These are phyloP conservation scores for Metschnikowia proteae DNA, from an alignment of 805 yeast genomes.

Conservation along the genomic window DNA sequence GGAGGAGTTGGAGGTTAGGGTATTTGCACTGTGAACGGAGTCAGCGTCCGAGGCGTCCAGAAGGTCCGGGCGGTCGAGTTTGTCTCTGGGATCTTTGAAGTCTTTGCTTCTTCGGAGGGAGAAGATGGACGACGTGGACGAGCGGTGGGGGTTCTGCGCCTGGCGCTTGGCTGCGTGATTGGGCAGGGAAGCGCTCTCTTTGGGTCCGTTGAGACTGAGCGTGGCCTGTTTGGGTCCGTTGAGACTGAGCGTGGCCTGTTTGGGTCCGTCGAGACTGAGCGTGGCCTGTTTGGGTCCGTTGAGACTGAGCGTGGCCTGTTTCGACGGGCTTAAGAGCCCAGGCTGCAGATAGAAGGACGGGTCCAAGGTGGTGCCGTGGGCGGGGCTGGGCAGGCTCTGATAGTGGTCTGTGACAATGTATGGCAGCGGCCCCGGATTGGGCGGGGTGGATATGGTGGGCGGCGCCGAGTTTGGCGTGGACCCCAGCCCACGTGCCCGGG, in stretches of 20 bases:
- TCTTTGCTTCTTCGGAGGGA: slow-evolving; percentile 30
- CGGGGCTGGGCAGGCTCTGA: slow-evolving; percentile 8
- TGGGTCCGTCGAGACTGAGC: too few species aligned
- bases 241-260: too few species aligned
- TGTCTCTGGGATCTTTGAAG: slow-evolving; percentile 6
- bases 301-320: too few species aligned
- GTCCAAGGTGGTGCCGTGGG: too few species aligned
- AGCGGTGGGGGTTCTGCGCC: slow-evolving; percentile 19
- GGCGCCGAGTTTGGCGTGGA: slow-evolving; percentile 24
- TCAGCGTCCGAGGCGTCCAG: slow-evolving; percentile 34
- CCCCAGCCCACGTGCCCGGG: slow-evolving; percentile 3
- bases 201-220: background rate
- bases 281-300: too few species aligned
- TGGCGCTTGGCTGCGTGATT: background rate
- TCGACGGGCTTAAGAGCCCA: too few species aligned
- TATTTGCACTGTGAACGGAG: slow-evolving; percentile 19
- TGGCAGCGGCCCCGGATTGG: slow-evolving; percentile 20
- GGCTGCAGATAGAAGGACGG: too few species aligned
- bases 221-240: too few species aligned
- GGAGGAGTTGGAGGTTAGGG: slow-evolving; percentile 4
- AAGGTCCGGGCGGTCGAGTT: slow-evolving; percentile 6
- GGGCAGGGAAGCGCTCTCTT: too few species aligned
- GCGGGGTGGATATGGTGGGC: slow-evolving; percentile 18
- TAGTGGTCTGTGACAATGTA: background rate
- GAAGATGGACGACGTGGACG: slow-evolving; percentile 35